Conservation (phyloP, 257 asterid species). For the Marsdenia floribunda region DNA sequence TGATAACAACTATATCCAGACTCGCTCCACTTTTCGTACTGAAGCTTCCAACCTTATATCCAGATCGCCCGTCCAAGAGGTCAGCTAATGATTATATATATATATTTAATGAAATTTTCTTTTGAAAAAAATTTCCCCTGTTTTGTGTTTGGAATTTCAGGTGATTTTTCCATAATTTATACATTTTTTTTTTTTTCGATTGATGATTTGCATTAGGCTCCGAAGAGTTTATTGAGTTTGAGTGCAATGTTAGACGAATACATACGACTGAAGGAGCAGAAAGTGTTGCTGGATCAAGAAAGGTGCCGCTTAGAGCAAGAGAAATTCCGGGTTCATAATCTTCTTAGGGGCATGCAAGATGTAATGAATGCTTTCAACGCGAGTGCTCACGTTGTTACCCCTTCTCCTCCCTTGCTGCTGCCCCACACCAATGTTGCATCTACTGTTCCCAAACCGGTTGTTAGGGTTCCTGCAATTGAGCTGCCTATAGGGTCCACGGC, state of each 20-base stretch:
- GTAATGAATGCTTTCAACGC: constrained; percentile 64
- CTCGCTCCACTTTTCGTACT: constrained; percentile 65
- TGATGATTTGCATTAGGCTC: constrained; percentile 43
- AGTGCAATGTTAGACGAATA: constrained; percentile 82
- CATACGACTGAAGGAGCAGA: constrained; percentile 73
- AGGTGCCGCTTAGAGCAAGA: constrained; percentile 71
- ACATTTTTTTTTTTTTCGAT: neutral
- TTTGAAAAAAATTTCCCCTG: too few relatives aligned
- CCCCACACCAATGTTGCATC: constrained; percentile 23
- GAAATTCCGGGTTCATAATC: constrained; percentile 54
- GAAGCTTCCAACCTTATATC: constrained; percentile 80
- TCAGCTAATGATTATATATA: too few relatives aligned
- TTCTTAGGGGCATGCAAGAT: constrained; percentile 73
- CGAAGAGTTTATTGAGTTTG: constrained; percentile 77
- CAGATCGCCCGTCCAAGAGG: constrained; percentile 72
- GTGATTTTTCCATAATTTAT: constrained; percentile 1
- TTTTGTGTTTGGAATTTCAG: neutral
- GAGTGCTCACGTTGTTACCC: constrained; percentile 26
- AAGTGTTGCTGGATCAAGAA: constrained; percentile 66
- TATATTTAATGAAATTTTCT: too few relatives aligned
- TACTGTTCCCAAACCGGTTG: neutral
- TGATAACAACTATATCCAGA: constrained; percentile 47
- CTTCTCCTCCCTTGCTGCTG: constrained; percentile 30
- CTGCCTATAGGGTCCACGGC: constrained; percentile 13
- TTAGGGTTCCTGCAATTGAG: neutral